Evolutionary conservation across 2,329 filamentous ascomycete species (phyloP), one percentile per base, ranked within the genome.

Genomic region (Colletotrichum somersetense): DNA sequence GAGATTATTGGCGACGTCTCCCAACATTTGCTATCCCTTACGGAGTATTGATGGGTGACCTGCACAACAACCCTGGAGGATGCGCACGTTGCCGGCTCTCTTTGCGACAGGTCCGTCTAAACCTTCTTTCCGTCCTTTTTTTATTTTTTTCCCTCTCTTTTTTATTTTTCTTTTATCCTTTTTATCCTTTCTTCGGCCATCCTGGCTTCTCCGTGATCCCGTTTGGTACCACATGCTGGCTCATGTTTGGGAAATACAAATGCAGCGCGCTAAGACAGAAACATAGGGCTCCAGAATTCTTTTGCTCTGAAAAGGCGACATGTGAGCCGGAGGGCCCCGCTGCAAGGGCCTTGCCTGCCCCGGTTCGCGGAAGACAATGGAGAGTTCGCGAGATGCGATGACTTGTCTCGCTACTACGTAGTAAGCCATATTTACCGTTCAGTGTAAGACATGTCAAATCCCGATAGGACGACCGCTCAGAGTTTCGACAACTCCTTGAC

Each of bases 331-430:
- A 23, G 40, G 30, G 55, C 55, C 23, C 26, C 55, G 23, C 14
- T 48, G 44, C 72, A 74, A 53, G 69, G 69, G 55, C 61, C 38
- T 59, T 46, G 63, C 64, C 64, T 73, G 72, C 48, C 52, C 61
- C 68, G 64, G 72, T 65, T 69, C 61, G 59, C 64, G 55, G 57
- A 63, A 68, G 61, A 72, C 69, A 68, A 62, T 65, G 56, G 55
- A 72, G 55, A 68, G 72, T 68, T 73, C 59, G 62, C 57, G 65
- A 62, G 52, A 73, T 73, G 56, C 69, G 72, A 69, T 74, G 71
- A 73, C 71, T 72, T 72, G 69, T 69, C 66, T 59, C 30, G 62
- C 62, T 50, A 62, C 46, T 20, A 12, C 26, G 48, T 11, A 48
- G 48, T 35, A 6, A 18, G 18, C 35, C 65, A 57, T 30, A 65